Base-by-base conservation (phyloP, 2,329 filamentous ascomycete genomes). In the Lomentospora prolificans region DNA sequence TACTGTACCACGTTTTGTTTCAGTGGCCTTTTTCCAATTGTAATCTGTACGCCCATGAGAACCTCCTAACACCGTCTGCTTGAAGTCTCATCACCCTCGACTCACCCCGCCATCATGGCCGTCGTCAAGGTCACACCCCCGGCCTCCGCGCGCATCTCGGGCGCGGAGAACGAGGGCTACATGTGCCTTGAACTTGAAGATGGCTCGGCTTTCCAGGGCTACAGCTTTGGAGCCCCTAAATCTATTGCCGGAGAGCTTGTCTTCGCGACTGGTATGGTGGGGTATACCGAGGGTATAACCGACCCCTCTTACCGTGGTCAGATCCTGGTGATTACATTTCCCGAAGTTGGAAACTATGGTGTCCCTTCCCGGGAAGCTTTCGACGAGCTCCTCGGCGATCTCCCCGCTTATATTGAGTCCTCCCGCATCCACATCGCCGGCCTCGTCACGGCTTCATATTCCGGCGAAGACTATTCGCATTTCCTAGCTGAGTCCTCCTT, bases 241-340 rank as follows among this genome's bases (percentile, higher is more conserved):
- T 96, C 89, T 75, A 84, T 95, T 66, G 88, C 92, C 62, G 94
- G 94, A 71, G 94, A 99, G 79, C 80, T 99, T 70, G 94, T 99
- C 74, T 99, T 99, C 77, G 92, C 97, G 80, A 99, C 94, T 57
- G 94, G 94, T 72, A 96, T 97, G 91, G 94, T 97, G 64, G 94
- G 94, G 67, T 99, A 99, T 70, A 91, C 94, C 44, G 94, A 99
- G 78, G 95, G 87, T 51, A 80, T 94, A 64, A 92, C 89, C 59
- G 89, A 94, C 68, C 89, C 89, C 62, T 92, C 89, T 52, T 92
- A 94, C 73, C 86, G 87, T 52, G 89, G 89, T 60, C 92, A 99
- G 75, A 96, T 99, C 64, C 81, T 99, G 64, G 91, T 97, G 72
- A 85, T 97, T 66, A 99, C 92, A 55, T 96, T 96, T 71, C 94